Evolutionary conservation across 129 eudicot species (phyloP), one percentile per base, ranked within the genome.

Genomic region (Escallonia rubra): DNA sequence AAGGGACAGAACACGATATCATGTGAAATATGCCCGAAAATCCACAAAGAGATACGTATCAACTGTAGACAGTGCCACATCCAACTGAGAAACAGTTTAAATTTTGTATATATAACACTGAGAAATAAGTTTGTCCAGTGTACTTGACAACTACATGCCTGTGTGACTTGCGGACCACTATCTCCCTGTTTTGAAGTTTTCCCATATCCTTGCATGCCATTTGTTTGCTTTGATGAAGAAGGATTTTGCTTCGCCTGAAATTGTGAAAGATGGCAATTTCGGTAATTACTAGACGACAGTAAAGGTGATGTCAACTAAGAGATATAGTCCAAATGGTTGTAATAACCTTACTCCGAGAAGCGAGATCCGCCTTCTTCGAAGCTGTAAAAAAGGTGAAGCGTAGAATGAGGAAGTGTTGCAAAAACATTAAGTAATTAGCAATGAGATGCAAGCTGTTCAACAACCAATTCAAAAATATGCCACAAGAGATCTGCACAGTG

Each of bases 271-370:
- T 23, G 51, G 51, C 54, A 56, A 44, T 3, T 68, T 39, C 43
- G 43, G 7, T n/a, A 38, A 48, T 38, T 44, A 51, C 4, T 40
- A 43, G 39, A 61, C 16, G 13, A 60, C 66, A 42, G 66, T 3
- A 62, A 45, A 61, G 11, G 55, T 48, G 5, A 45, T 34, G 16
- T 12, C 58, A 70, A 62, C 39, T 34, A 69, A 23, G 52, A 70
- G 63, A 41, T 12, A 57, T 53, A 13, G 48, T 23, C 58, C 48
- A 64, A 55, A 60, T 58, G 55, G 70, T 10, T 53, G 53, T 74
- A 51, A 77, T 66, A 83, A 84, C 96, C 86, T 52, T 74, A 49
- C 80, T 74, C 64, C 72, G 78, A 43, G 78, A 68, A 73, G 74
- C 74, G 71, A 46, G 41, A 61, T 73, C 86, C 67, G 70, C 69